These are phyloP conservation scores for Neolentinus lepideus DNA, from an alignment of 1,284 basidiomycete genomes.

Conservation along the genomic window DNA sequence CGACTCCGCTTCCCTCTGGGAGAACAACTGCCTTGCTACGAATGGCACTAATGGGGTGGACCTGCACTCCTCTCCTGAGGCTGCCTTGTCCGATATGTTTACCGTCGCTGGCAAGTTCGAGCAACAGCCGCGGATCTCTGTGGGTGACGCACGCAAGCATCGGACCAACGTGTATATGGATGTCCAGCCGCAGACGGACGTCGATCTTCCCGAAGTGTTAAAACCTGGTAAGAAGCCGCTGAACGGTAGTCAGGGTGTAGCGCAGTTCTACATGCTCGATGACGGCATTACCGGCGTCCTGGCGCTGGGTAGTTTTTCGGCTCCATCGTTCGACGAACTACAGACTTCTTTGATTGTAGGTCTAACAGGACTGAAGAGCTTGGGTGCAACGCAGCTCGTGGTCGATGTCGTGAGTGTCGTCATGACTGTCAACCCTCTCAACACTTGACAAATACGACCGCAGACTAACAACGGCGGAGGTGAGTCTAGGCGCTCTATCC, in stretches of 20 bases:
- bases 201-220: constrained; percentile 41
- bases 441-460: background rate
- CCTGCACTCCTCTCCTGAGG: constrained; percentile 21
- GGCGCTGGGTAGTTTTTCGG: constrained; percentile 52
- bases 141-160: constrained; percentile 30
- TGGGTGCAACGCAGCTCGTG: constrained; percentile 45
- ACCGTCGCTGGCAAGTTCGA: constrained; percentile 31
- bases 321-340: constrained; percentile 32
- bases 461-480: constrained; percentile 52
- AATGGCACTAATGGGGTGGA: constrained; percentile 45
- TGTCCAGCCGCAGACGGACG: constrained; percentile 34
- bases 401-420: constrained; percentile 41
- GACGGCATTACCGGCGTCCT: constrained; percentile 52
- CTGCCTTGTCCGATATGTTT: constrained; percentile 10
- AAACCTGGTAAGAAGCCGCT: constrained; percentile 31
- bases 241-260: constrained; percentile 39
- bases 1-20: constrained; percentile 40
- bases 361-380: constrained; percentile 36
- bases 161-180: constrained; percentile 44
- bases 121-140: constrained; percentile 34
- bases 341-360: constrained; percentile 39
- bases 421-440: constrained; percentile 4
- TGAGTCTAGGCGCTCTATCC: constrained; percentile 16
- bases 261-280: constrained; percentile 47
- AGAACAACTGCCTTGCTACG: constrained; percentile 45